Conservation (phyloP, 129 eudicot genomes). For the Oenanthe sinensis region DNA sequence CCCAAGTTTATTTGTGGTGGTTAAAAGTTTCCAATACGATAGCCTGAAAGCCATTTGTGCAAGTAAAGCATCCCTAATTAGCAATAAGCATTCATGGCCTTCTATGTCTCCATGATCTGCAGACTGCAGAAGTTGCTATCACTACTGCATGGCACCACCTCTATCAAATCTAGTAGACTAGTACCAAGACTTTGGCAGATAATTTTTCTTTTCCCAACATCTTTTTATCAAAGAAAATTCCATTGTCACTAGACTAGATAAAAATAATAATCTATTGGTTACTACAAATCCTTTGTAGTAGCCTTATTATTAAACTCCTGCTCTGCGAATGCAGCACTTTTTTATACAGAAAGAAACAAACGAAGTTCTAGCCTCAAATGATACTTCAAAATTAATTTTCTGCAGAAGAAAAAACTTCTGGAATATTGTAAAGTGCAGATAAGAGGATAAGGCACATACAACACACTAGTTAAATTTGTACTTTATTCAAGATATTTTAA, state of each 20-base stretch:
- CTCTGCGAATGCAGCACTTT: background rate
- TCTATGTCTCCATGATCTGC: background rate
- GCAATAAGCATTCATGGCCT: background rate
- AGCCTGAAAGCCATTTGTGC: background rate
- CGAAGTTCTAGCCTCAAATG: background rate
- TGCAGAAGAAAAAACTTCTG: background rate
- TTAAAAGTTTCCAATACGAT: background rate
- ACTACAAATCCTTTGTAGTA: background rate
- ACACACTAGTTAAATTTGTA: background rate
- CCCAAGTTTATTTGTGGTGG: background rate
- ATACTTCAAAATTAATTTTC: background rate
- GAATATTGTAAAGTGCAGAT: background rate
- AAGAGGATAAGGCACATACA: background rate
- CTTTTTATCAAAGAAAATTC: conserved; percentile 3
- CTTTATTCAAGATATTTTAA: background rate
- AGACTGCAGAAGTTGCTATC: background rate
- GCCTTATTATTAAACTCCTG: background rate
- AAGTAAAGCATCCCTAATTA: background rate
- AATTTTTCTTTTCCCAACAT: background rate
- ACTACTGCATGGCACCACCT: background rate
- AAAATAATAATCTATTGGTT: background rate
- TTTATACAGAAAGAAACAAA: background rate
- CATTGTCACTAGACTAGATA: background rate
- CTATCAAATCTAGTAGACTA: background rate
- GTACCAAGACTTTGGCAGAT: background rate